phyloP scores from a whole-genome alignment of 1,139 yeast species.

The Scheffersomyces illinoinensis region DNA sequence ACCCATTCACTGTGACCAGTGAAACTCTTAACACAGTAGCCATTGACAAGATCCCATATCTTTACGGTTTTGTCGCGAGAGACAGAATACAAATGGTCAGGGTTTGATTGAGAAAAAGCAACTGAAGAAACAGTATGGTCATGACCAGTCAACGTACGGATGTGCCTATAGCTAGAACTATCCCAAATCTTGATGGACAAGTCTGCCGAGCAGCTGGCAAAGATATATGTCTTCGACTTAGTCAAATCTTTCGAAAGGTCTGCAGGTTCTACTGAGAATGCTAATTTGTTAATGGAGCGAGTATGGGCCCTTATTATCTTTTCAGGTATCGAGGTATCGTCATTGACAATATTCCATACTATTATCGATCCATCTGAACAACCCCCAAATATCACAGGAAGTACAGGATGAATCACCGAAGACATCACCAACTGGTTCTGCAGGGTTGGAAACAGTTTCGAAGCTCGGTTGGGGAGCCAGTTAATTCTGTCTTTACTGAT shows the following conservation, averaged over 20 bases:
- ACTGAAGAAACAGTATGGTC: constrained; percentile 82
- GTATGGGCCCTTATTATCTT: constrained; percentile 76
- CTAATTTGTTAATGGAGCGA: constrained; percentile 63
- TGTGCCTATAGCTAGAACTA: constrained; percentile 51
- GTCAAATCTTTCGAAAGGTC: constrained; percentile 18
- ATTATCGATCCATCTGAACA: constrained; percentile 74
- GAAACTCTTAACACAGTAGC: constrained; percentile 66
- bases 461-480: constrained; percentile 71
- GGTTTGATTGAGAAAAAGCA: constrained; percentile 45
- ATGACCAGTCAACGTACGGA: constrained; percentile 79
- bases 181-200: constrained; percentile 74
- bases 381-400: constrained; percentile 67
- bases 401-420: constrained; percentile 69
- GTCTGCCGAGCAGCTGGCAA: constrained; percentile 75
- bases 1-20: constrained; percentile 92
- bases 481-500: constrained; percentile 40
- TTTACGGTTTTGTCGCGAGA: constrained; percentile 77
- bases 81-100: constrained; percentile 57
- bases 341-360: constrained; percentile 65
- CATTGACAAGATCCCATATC: constrained; percentile 75
- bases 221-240: constrained; percentile 18
- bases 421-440: constrained; percentile 57
- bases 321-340: constrained; percentile 66
- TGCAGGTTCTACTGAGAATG: constrained; percentile 46
- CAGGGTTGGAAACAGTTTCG: constrained; percentile 55